Evolutionary conservation across 306 rosid genomes (phyloP).

Genomic region (Senna tora): DNA sequence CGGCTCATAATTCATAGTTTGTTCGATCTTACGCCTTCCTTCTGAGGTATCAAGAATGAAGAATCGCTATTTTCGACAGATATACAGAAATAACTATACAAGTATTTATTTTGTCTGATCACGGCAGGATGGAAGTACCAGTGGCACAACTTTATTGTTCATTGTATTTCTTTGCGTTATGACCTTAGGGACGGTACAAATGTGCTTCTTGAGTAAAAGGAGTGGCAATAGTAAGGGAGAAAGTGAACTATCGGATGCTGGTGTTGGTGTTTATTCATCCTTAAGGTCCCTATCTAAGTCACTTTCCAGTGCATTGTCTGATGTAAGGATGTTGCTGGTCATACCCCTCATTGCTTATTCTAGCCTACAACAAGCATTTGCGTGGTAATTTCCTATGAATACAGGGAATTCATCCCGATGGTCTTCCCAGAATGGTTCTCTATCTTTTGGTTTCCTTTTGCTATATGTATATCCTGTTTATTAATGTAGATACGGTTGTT

Average conservation of each 20-base stretch:
- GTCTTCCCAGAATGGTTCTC: slow-evolving; percentile 20
- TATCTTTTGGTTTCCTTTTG: slow-evolving; percentile 18
- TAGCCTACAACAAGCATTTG: slow-evolving; percentile 94
- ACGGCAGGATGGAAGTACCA: slow-evolving; percentile 70
- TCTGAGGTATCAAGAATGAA: slow-evolving; percentile 8
- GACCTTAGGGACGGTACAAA: slow-evolving; percentile 72
- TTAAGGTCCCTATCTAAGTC: slow-evolving; percentile 57
- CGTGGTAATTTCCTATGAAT: slow-evolving; percentile 66
- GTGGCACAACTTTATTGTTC: slow-evolving; percentile 69
- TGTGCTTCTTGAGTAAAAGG: slow-evolving; percentile 76
- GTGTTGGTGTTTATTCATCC: slow-evolving; percentile 48
- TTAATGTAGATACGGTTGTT: slow-evolving; percentile 26
- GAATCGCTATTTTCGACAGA: slow-evolving; percentile 4
- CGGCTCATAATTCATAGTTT: slow-evolving; percentile 9
- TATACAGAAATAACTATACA: slow-evolving; percentile 16
- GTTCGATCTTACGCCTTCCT: slow-evolving; percentile 19
- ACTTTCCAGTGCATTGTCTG: slow-evolving; percentile 56
- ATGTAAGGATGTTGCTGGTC: slow-evolving; percentile 70
- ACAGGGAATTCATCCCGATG: slow-evolving; percentile 33
- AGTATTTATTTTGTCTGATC: slow-evolving; percentile 16
- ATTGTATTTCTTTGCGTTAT: slow-evolving; percentile 73
- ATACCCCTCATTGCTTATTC: slow-evolving; percentile 91
- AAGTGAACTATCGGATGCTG: slow-evolving; percentile 43
- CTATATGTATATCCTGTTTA: slow-evolving; percentile 27
- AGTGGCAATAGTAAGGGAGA: slow-evolving; percentile 47